These are phyloP conservation scores for Lichtheimia ornata DNA, from an alignment of 371 early-diverging fungal species.

Conservation along the genomic window DNA sequence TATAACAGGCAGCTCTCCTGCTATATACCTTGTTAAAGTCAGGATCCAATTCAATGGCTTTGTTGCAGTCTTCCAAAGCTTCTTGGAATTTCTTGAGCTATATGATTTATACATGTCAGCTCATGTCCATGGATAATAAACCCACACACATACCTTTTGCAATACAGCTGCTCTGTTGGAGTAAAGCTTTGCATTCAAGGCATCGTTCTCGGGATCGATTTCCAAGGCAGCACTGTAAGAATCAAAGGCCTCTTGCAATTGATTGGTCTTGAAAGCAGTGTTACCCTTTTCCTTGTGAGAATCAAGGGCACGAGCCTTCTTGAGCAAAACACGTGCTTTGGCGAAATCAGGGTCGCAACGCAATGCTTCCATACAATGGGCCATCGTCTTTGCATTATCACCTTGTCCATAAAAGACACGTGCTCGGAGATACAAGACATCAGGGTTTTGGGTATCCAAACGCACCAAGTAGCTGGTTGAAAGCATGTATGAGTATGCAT, in stretches of 20 bases:
- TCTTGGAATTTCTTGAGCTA: conserved; percentile 65
- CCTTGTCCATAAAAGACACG: conserved; percentile 76
- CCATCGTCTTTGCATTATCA: conserved; percentile 59
- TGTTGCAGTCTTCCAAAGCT: conserved; percentile 69
- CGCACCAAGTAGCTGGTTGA: conserved; percentile 53
- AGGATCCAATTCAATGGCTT: conserved; percentile 67
- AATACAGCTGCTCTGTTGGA: conserved; percentile 80
- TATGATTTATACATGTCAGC: background rate
- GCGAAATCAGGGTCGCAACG: conserved; percentile 80
- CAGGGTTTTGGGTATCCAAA: conserved; percentile 69
- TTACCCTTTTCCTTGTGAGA: conserved; percentile 74
- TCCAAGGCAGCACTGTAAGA: conserved; percentile 73
- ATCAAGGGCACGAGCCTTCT: conserved; percentile 66
- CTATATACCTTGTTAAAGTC: conserved; percentile 73
- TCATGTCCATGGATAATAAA: background rate
- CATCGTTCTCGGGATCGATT: conserved; percentile 68
- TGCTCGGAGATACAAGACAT: conserved; percentile 75
- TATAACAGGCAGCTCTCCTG: conserved; percentile 76
- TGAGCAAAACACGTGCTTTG: conserved; percentile 67
- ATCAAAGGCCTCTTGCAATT: conserved; percentile 66
- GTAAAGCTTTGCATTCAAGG: conserved; percentile 71
- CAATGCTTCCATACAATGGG: conserved; percentile 71
- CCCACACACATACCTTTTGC: conserved; percentile 35
- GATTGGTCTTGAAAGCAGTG: conserved; percentile 67
- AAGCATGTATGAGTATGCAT: background rate